phyloP scores from a whole-genome alignment of 2,329 filamentous ascomycete species.

The Aureobasidium uvarum region DNA sequence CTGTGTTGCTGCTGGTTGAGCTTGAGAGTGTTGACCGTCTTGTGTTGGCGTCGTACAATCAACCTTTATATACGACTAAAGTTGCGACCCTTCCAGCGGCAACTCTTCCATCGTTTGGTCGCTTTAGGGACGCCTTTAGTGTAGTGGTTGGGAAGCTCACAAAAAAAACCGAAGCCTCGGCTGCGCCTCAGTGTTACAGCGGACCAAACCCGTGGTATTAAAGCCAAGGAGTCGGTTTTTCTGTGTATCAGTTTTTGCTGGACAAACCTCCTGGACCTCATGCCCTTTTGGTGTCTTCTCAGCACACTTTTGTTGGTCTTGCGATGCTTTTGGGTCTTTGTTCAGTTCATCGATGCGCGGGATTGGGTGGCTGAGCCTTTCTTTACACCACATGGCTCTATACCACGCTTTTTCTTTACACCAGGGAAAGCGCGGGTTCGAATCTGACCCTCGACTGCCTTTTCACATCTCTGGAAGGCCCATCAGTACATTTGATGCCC shows the following conservation, averaged over 20 bases:
- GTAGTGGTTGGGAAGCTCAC: slow-evolving; percentile 7
- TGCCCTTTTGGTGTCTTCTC: not conserved
- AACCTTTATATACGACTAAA: not conserved
- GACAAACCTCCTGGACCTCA: not conserved
- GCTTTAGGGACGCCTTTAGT: not conserved
- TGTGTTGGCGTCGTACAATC: not conserved
- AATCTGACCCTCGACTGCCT: not conserved
- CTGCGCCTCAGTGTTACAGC: not conserved
- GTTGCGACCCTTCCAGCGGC: not conserved
- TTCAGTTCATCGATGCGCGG: too few species aligned
- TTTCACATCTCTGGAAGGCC: not conserved
- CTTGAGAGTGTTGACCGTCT: not conserved
- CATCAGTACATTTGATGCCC: not conserved
- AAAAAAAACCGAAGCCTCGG: not conserved
- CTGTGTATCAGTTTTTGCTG: not conserved
- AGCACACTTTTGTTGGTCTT: not conserved
- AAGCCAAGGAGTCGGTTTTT: not conserved
- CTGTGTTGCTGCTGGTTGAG: not conserved
- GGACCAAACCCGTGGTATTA: not conserved
- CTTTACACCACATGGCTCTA: not conserved
- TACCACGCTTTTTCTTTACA: too few species aligned
- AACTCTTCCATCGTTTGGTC: not conserved
- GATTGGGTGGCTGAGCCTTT: not conserved
- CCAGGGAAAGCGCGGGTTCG: not conserved
- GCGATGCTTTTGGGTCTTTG: not conserved